Conservation (phyloP, 1,139 yeast genomes). For the Zygosaccharomyces sapae region DNA sequence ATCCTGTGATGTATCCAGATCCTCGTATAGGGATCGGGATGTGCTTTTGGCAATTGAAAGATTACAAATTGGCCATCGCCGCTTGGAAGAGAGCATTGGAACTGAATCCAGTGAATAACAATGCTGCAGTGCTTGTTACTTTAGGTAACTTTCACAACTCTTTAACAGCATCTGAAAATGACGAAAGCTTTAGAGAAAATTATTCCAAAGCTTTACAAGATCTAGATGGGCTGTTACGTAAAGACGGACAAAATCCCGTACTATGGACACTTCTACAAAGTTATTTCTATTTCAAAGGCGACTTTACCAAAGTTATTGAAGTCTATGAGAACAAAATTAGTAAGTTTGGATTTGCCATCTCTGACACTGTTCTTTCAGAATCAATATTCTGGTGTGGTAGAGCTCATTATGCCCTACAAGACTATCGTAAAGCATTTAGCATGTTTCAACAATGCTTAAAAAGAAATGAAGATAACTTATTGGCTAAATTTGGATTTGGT, state of each 20-base stretch:
- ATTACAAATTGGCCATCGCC: constrained; percentile 64
- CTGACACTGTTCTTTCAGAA: constrained; percentile 56
- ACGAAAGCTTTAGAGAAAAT: constrained; percentile 51
- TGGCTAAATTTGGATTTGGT: constrained; percentile 79
- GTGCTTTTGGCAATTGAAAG: constrained; percentile 87
- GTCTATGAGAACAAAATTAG: constrained; percentile 52
- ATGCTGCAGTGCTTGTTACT: constrained; percentile 63
- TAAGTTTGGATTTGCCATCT: constrained; percentile 22
- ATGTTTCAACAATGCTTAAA: constrained; percentile 69
- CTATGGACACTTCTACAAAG: constrained; percentile 47
- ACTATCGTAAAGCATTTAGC: constrained; percentile 65
- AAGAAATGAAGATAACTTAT: constrained; percentile 54
- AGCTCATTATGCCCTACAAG: constrained; percentile 55
- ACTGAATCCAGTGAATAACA: constrained; percentile 56
- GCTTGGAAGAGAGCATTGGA: constrained; percentile 83
- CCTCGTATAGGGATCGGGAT: constrained; percentile 94
- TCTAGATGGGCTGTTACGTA: constrained; percentile 28
- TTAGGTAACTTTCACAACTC: constrained; percentile 68
- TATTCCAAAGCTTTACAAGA: constrained; percentile 46
- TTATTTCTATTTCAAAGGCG: constrained; percentile 58
- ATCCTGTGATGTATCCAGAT: constrained; percentile 81
- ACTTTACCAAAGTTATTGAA: constrained; percentile 53
- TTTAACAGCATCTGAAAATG: constrained; percentile 42
- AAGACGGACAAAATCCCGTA: constrained; percentile 38
- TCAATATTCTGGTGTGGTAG: constrained; percentile 86